phyloP scores from a whole-genome alignment of 2,329 filamentous ascomycete genomes.

The Daldinia sp. region DNA sequence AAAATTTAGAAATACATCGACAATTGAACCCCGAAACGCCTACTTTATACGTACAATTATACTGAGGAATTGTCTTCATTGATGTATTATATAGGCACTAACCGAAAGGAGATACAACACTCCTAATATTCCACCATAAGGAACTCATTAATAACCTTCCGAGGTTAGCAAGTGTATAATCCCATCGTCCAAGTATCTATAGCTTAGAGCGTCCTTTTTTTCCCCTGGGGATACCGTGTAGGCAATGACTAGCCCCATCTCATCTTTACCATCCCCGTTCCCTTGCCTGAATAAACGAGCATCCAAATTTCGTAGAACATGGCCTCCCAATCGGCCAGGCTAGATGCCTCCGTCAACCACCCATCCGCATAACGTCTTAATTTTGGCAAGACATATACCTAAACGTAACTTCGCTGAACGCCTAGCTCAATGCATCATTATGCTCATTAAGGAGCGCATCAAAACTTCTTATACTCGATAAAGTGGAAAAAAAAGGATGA shows the following conservation, averaged over 20 bases:
- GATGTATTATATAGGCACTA: background rate
- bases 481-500: background rate
- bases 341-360: background rate
- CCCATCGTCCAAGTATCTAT: background rate
- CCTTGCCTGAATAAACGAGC: background rate
- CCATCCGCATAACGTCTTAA: background rate
- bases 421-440: constrained; percentile 24
- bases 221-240: background rate
- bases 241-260: background rate
- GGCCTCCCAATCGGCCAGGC: background rate
- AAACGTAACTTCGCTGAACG: constrained; percentile 25
- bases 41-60: too few species aligned
- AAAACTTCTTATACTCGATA: background rate
- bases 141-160: background rate
- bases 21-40: too few species aligned
- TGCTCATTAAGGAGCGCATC: constrained; percentile 8
- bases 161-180: background rate
- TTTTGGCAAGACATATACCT: background rate
- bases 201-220: background rate
- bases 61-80: too few species aligned
- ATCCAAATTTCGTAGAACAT: background rate
- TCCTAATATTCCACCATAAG: background rate
- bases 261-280: background rate
- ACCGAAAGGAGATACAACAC: background rate
- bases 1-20: too few species aligned